Conservation (phyloP, 2,329 filamentous ascomycete genomes). For the Fusarium chlamydosporum region DNA sequence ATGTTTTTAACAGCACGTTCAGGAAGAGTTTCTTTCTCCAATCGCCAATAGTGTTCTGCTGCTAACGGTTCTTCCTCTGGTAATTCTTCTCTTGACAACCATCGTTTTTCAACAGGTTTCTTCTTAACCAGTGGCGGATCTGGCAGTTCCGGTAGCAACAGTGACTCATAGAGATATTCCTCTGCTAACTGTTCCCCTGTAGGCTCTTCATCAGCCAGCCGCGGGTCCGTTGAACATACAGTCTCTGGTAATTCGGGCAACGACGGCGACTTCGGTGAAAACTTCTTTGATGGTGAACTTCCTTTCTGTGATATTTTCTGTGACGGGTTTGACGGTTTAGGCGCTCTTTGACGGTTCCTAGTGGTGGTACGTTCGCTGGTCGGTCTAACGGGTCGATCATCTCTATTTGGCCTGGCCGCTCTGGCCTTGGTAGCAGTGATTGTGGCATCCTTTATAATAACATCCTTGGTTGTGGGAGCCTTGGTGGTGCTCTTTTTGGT, state of each 20-base stretch:
- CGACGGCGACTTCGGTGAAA: neutral
- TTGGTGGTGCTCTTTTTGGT: neutral
- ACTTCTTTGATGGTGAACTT: neutral
- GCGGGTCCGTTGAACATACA: neutral
- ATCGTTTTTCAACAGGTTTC: neutral
- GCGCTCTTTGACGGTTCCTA: neutral
- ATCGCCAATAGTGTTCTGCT: conserved; percentile 8
- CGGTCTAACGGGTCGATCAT: neutral
- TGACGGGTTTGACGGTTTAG: neutral
- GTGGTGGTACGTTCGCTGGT: neutral
- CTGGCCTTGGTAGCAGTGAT: neutral
- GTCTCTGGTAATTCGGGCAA: neutral
- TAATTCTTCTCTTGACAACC: neutral
- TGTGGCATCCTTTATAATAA: neutral
- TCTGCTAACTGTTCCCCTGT: neutral
- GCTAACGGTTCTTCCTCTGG: neutral
- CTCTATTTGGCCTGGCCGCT: neutral
- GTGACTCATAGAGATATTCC: neutral
- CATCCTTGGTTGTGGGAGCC: neutral
- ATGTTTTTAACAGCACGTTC: neutral
- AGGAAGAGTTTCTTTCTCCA: neutral
- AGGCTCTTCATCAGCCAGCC: neutral
- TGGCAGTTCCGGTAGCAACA: neutral
- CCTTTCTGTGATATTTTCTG: neutral
- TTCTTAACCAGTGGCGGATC: neutral